Base-by-base conservation (phyloP, 805 yeast genomes). In the Pachysolen tannophilus region DNA sequence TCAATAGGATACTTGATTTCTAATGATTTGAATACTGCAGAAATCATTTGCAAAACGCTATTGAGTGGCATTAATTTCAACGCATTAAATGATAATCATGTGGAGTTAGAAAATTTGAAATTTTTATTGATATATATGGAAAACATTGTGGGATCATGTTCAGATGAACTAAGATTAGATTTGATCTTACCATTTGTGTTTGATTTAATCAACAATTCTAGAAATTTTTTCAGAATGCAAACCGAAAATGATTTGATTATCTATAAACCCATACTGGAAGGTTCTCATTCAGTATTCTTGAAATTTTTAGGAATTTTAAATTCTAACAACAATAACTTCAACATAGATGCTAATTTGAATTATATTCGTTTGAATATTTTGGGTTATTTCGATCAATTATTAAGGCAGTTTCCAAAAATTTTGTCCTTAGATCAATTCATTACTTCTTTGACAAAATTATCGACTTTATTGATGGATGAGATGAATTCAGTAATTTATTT, bases 271-370 rank as follows among this genome's bases (percentile, higher is more conserved):
- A 44, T 75, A 5, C 53, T 77, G 8, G 90, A 82, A 48, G 72
- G 79, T 0, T 63, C 77, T 1, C 90, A 82, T 49, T 75, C 86
- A 0, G 80, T 78, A 1, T 45, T 33, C 8, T 20, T 29, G 28
- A 32, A 37, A 13, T 29, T 20, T n/a, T 15, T 37, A 23, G 26
- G 26, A 5, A 23, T 23, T 14, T 14, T 14, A 23, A 11, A 11
- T 4, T 23, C 26, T 7, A 11, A 11, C 26, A 23, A 14, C 5
- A 11, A 11, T 11, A 23, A n/a, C n/a, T n/a, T 23, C 10, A 23
- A 23, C 26, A 23, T 23, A 11, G 26, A 23, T 11, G 13, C 5
- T 4, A 28, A 23, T 7, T 5, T 14, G 5, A 23, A 7, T 5
- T 15, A n/a, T n/a, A 19, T 28, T 9, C 23, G n/a, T 5, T 6